phyloP scores from a whole-genome alignment of 768 basidiomycete species.

The Mycena amicta region DNA sequence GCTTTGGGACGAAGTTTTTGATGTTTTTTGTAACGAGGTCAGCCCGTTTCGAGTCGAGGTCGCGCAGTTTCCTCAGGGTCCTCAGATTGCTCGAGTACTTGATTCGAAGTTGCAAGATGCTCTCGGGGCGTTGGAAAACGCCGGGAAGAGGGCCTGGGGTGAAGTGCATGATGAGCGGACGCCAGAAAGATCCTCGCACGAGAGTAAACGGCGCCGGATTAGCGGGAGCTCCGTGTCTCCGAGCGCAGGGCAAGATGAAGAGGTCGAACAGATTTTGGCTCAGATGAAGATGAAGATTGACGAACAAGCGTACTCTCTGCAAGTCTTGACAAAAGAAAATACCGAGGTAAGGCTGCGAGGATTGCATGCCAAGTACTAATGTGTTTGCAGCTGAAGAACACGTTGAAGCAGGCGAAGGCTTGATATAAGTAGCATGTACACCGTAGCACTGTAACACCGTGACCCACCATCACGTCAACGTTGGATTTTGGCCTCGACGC shows the following conservation, averaged over 20 bases:
- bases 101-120: slow-evolving; percentile 35
- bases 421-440: neutral
- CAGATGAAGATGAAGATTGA: slow-evolving; percentile 54
- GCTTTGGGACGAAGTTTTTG: slow-evolving; percentile 52
- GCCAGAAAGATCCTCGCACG: slow-evolving; percentile 11
- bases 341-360: slow-evolving; percentile 37
- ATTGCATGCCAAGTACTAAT: slow-evolving; percentile 11
- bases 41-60: neutral
- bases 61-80: neutral
- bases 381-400: slow-evolving; percentile 30
- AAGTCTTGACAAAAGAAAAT: slow-evolving; percentile 49
- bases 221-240: neutral
- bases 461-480: neutral
- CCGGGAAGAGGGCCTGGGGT: slow-evolving; percentile 15
- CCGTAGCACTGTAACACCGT: too few species aligned
- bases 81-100: slow-evolving; percentile 32
- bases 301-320: slow-evolving; percentile 47
- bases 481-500: too few species aligned
- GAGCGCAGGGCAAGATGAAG: neutral
- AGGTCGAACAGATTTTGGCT: slow-evolving; percentile 38
- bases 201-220: slow-evolving; percentile 31
- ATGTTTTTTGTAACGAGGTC: slow-evolving; percentile 43
- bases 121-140: slow-evolving; percentile 32
- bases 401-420: slow-evolving; percentile 18
- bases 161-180: slow-evolving; percentile 15